phyloP scores from a whole-genome alignment of 352 stramenopile genomes.

The Hyaloperonospora arabidopsidis region DNA sequence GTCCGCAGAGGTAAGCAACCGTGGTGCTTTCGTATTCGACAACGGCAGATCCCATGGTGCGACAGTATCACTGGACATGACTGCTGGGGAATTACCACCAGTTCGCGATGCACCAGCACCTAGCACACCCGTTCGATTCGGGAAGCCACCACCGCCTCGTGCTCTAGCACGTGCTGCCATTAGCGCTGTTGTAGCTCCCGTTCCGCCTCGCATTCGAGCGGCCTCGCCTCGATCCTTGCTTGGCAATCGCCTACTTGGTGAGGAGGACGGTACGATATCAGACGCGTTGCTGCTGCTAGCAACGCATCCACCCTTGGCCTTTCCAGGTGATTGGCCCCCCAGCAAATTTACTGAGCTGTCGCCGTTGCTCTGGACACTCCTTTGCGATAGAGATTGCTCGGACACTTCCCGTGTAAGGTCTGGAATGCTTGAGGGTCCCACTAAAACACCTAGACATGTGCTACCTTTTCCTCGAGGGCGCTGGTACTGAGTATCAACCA shows the following conservation, averaged over 20 bases:
- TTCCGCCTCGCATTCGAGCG: constrained; percentile 36
- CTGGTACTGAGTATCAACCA: constrained; percentile 23
- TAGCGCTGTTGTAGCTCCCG: constrained; percentile 57
- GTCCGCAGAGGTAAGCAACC: constrained; percentile 15
- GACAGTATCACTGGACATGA: constrained; percentile 33
- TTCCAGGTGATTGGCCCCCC: constrained; percentile 9
- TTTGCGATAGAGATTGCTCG: constrained; percentile 40
- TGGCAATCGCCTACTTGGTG: constrained; percentile 43
- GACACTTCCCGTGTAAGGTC: constrained; percentile 44
- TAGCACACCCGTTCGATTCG: constrained; percentile 40
- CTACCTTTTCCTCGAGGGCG: constrained; percentile 36
- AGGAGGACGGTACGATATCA: constrained; percentile 32
- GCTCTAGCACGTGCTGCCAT: constrained; percentile 64
- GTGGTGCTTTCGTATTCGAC: constrained; percentile 26
- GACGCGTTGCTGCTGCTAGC: constrained; percentile 26
- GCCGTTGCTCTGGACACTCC: constrained; percentile 27
- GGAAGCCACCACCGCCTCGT: constrained; percentile 43
- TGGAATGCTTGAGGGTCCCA: constrained; percentile 23
- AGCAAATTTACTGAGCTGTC: constrained; percentile 10
- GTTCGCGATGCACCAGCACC: constrained; percentile 24
- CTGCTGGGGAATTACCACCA: constrained; percentile 14
- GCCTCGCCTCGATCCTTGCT: constrained; percentile 15
- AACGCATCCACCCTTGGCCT: constrained; percentile 26
- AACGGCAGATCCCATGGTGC: constrained; percentile 73
- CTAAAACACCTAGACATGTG: constrained; percentile 17